These are phyloP conservation scores for Rhizopogon vulgaris DNA, from an alignment of 768 basidiomycete genomes.

Conservation along the genomic window DNA sequence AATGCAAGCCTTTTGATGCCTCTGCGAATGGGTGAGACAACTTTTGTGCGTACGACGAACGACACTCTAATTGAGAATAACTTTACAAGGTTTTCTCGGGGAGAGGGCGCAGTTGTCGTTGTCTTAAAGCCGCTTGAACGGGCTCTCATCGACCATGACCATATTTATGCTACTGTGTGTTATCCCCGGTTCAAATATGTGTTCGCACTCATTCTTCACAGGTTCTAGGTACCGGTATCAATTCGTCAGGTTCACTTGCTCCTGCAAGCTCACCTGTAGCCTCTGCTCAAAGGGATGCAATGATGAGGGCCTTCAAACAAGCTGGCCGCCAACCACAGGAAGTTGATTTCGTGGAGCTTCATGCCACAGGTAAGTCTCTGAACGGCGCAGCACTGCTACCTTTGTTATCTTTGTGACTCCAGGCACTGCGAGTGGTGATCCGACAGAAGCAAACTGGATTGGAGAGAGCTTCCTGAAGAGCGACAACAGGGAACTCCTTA, in stretches of 20 bases:
- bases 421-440: conserved; percentile 42
- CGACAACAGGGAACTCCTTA: conserved; percentile 23
- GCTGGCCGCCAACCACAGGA: conserved; percentile 29
- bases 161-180: conserved; percentile 36
- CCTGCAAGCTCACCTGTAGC: conserved; percentile 35
- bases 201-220: conserved; percentile 7
- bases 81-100: conserved; percentile 28
- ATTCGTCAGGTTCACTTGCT: conserved; percentile 30
- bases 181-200: too few species aligned
- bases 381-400: not conserved
- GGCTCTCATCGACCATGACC: conserved; percentile 33
- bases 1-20: conserved; percentile 40
- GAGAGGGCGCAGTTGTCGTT: conserved; percentile 32
- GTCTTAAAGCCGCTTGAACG: conserved; percentile 34
- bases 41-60: not conserved
- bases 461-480: conserved; percentile 28
- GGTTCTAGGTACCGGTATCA: conserved; percentile 37
- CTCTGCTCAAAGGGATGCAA: conserved; percentile 30
- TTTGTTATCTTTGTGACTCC: not conserved
- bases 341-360: conserved; percentile 44
- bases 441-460: conserved; percentile 45
- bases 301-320: conserved; percentile 28
- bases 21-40: conserved; percentile 35
- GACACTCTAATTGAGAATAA: conserved; percentile 7
- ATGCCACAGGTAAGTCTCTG: conserved; percentile 35